Percentiles rank a stretch among this genome's conserved stretches.
phyloP scores from a whole-genome alignment of 164 flowering plant genomes.

The Vitis rupestris region DNA sequence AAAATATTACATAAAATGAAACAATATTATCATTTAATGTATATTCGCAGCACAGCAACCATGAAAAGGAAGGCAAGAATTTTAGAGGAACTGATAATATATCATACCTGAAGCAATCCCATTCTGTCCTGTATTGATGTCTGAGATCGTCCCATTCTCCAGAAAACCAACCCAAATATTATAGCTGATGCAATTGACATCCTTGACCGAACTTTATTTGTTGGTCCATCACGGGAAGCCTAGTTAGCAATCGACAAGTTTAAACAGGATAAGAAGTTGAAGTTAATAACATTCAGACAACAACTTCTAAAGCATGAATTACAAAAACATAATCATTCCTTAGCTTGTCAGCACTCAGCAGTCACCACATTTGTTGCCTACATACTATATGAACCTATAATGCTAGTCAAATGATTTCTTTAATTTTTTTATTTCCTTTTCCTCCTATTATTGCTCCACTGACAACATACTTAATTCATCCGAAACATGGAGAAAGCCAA shows the following conservation, averaged over 20 bases:
- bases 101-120: constrained; percentile 94
- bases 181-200: constrained; percentile 98
- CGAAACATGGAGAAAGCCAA: too few relatives aligned
- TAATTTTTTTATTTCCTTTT: too few relatives aligned
- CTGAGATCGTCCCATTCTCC: constrained; percentile 98
- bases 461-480: too few relatives aligned
- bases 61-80: not conserved
- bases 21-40: not conserved
- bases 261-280: constrained; percentile 1
- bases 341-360: too few relatives aligned
- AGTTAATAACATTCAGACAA: not conserved
- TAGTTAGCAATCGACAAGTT: constrained; percentile 18
- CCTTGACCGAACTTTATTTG: constrained; percentile 91
- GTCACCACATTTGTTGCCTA: too few relatives aligned
- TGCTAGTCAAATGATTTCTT: not conserved
- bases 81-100: too few relatives aligned
- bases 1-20: not conserved
- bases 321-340: not conserved
- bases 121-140: constrained; percentile 96
- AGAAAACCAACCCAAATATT: constrained; percentile 98
- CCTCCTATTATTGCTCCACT: too few relatives aligned
- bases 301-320: not conserved
- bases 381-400: not conserved
- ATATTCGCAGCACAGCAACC: not conserved
- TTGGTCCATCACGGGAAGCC: constrained; percentile 98